These are phyloP conservation scores for Hygrocybe punicea DNA, from an alignment of 768 basidiomycete species.

Conservation along the genomic window DNA sequence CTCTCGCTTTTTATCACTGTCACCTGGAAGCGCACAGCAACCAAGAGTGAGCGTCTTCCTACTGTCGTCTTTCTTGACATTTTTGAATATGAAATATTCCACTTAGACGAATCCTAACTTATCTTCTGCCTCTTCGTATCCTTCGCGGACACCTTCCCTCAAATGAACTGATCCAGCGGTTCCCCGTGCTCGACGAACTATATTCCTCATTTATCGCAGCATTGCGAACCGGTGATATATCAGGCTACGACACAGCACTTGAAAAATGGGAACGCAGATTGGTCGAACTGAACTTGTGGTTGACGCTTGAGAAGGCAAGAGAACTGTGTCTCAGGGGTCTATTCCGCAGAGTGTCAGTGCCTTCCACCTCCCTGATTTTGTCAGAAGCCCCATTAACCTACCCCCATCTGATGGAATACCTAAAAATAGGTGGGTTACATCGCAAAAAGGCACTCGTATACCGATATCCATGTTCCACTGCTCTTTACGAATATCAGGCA, in stretches of 20 bases:
- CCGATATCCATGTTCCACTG: constrained; percentile 77
- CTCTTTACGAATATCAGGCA: constrained; percentile 69
- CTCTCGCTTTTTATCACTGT: constrained; percentile 83
- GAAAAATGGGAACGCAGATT: constrained; percentile 66
- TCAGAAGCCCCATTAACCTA: not conserved
- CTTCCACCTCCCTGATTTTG: not conserved
- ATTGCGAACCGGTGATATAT: constrained; percentile 72
- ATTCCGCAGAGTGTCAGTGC: constrained; percentile 70
- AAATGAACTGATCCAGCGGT: constrained; percentile 60
- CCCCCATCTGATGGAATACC: constrained; percentile 4
- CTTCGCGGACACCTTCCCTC: constrained; percentile 86
- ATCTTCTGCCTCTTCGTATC: constrained; percentile 85
- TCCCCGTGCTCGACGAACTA: constrained; percentile 67
- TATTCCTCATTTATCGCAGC: constrained; percentile 80
- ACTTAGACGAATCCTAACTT: constrained; percentile 81
- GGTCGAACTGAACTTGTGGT: constrained; percentile 82
- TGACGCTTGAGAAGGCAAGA: constrained; percentile 82
- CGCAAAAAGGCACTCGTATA: constrained; percentile 71
- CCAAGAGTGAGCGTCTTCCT: constrained; percentile 60
- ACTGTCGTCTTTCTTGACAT: not conserved
- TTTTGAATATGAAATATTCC: not conserved
- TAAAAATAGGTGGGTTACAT: constrained; percentile 68
- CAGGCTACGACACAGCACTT: constrained; percentile 76
- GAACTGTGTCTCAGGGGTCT: constrained; percentile 83
- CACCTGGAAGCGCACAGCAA: constrained; percentile 66